Evolutionary conservation across 2,329 filamentous ascomycete genomes (phyloP), one percentile per base, ranked within the genome.

Genomic region (Didymellaceae sp.): DNA sequence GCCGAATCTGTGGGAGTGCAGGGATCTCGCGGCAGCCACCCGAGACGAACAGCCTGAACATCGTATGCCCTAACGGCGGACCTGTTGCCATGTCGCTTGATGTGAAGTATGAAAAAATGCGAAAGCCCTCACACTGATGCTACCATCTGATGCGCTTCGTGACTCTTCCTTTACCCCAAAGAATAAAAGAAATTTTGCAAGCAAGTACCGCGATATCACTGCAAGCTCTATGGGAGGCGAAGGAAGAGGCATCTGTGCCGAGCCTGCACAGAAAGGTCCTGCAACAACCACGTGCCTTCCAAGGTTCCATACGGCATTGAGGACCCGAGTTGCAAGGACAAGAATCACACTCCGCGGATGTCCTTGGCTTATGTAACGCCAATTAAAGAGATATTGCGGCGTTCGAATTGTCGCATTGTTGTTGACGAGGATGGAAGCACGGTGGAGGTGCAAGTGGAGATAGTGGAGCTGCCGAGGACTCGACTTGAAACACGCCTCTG

Each of bases 301-400:
- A 21, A 10, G 32, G 17, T 34, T 34, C 9, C n/a, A n/a, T n/a
- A n/a, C n/a, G n/a, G 18, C 18, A 11, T 38, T 25, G 20, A 38
- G 11, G 1, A 9, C 1, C 32, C 6, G 9, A 28, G 9, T 21
- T 31, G 46, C 32, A 43, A 9, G 8, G 33, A 37, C 25, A 49
- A 26, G 22, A 32, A 28, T 21, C 38, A 14, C 26, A 13, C 20
- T 18, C 16, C 16, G 14, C 25, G 33, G 7, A 32, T 3, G n/a
- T 13, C 8, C 46, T 49, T 49, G 46, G 46, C 39, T 43, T 33
- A 43, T 24, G 39, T 49, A 43, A 49, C 6, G 22, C 24, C 32
- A 17, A 43, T 22, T 13, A 24, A 26, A 6, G 24, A 20, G 34
- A 28, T 28, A 31, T 46, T 26, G 39, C 39, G 33, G 25, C 39